Conservation (phyloP, 2,329 filamentous ascomycete species). For the Scleromitrula shiraiana region DNA sequence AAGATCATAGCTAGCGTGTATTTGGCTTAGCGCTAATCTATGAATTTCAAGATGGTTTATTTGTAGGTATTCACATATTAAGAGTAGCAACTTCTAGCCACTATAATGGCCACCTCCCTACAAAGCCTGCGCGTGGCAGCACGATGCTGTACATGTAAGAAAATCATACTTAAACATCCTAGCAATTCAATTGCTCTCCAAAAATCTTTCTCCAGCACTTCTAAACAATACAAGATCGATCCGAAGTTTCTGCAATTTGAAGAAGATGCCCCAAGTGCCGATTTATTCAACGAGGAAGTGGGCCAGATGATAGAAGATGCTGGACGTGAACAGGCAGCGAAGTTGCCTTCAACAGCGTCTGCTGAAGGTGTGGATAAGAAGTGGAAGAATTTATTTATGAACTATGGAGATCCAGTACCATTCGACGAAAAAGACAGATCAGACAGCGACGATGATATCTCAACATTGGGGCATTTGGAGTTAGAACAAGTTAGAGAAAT, state of each 20-base stretch:
- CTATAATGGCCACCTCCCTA: slow-evolving; percentile 26
- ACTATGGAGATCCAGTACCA: slow-evolving; percentile 26
- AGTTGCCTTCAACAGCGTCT: too few species aligned
- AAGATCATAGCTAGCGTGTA: background rate
- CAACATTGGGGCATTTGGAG: slow-evolving; percentile 74
- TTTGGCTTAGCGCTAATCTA: background rate
- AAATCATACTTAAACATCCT: slow-evolving; percentile 10
- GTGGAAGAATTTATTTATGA: slow-evolving; percentile 27
- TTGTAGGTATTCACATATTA: background rate
- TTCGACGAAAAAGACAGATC: slow-evolving; percentile 33
- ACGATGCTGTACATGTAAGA: slow-evolving; percentile 20
- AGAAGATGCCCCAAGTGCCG: slow-evolving; percentile 4
- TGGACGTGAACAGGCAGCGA: too few species aligned
- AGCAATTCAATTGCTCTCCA: slow-evolving; percentile 17
- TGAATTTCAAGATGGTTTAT: slow-evolving; percentile 3
- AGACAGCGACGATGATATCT: slow-evolving; percentile 77
- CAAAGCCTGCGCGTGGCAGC: slow-evolving; percentile 25
- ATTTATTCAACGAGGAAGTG: too few species aligned
- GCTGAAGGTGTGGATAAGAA: slow-evolving; percentile 9
- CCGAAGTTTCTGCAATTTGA: slow-evolving; percentile 10
- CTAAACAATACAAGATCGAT: slow-evolving; percentile 12
- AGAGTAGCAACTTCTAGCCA: slow-evolving; percentile 4
- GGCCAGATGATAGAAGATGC: too few species aligned
- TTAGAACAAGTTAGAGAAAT: slow-evolving; percentile 82
- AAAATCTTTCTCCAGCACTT: slow-evolving; percentile 21